phyloP scores from a whole-genome alignment of 169 alveolate genomes.

The Cyclospora cayetanensis region DNA sequence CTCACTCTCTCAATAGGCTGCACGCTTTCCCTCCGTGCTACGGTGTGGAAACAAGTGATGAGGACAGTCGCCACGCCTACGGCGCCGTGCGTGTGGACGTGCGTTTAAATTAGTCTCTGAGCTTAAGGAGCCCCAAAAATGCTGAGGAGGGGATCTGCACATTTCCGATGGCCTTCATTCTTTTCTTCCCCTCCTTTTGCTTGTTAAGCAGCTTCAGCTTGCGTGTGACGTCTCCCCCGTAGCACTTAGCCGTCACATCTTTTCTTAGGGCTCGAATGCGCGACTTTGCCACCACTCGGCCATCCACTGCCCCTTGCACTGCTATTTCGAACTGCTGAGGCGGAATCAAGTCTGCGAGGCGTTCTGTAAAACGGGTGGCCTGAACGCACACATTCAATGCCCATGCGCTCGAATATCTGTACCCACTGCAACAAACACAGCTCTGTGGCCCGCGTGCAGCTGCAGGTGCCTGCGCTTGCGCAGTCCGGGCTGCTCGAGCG shows the following conservation, averaged over 20 bases:
- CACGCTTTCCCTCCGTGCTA: too few species aligned
- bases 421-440: neutral
- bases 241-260: conserved; percentile 93
- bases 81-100: neutral
- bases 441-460: too few species aligned
- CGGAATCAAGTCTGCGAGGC: conserved; percentile 86
- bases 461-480: neutral
- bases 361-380: conserved; percentile 51
- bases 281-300: conserved; percentile 90
- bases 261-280: conserved; percentile 89
- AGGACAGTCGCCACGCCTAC: too few species aligned
- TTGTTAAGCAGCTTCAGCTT: conserved; percentile 91
- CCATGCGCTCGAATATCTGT: neutral
- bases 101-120: neutral
- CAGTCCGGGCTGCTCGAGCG: neutral
- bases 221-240: conserved; percentile 96
- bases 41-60: too few species aligned
- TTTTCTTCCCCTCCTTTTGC: conserved; percentile 86
- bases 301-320: conserved; percentile 87
- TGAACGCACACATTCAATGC: conserved; percentile 9
- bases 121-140: conserved; percentile 61
- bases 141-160: conserved; percentile 67
- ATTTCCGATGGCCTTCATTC: conserved; percentile 53
- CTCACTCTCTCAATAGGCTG: too few species aligned
- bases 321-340: conserved; percentile 90